Percentiles rank a stretch among this genome's conserved stretches.
phyloP scores from a whole-genome alignment of 768 basidiomycete species.

The Lentinula aciculospora region DNA sequence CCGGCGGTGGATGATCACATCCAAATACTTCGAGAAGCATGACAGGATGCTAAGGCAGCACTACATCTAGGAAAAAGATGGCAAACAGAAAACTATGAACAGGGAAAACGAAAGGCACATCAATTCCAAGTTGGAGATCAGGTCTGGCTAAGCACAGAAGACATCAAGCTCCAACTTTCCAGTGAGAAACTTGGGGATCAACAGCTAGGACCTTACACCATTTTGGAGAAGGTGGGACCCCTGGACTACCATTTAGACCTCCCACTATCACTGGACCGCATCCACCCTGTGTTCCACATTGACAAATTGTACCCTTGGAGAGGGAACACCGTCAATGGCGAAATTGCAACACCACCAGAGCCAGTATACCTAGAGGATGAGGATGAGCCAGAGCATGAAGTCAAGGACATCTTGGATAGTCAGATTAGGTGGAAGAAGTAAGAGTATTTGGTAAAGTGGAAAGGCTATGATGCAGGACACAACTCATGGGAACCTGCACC shows the following conservation, averaged over 20 bases:
- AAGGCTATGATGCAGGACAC: conserved; percentile 11
- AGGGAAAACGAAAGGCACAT: not conserved
- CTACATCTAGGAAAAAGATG: too few relatives aligned
- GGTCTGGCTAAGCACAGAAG: not conserved
- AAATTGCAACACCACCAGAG: too few relatives aligned
- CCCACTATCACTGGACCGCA: not conserved
- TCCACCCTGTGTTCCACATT: not conserved
- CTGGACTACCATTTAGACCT: not conserved
- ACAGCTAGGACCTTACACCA: not conserved
- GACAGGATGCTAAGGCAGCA: too few relatives aligned
- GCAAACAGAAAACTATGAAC: too few relatives aligned
- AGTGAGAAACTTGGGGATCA: not conserved
- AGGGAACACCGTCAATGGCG: too few relatives aligned
- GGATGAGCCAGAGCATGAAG: too few relatives aligned
- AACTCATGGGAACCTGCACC: conserved; percentile 13
- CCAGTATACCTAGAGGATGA: too few relatives aligned
- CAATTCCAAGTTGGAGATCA: not conserved
- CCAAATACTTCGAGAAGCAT: too few relatives aligned
- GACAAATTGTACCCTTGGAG: too few relatives aligned
- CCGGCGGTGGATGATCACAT: too few relatives aligned
- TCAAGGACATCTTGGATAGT: too few relatives aligned
- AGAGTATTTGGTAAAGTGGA: conserved; percentile 14
- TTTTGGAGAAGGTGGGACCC: not conserved
- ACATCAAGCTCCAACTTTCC: not conserved
- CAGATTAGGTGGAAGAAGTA: not conserved